A percentile compares a stretch with the other conserved stretches of the same genome.
phyloP scores from a whole-genome alignment of 192 early-diverging fungal genomes.

The Mortierella hygrophila region DNA sequence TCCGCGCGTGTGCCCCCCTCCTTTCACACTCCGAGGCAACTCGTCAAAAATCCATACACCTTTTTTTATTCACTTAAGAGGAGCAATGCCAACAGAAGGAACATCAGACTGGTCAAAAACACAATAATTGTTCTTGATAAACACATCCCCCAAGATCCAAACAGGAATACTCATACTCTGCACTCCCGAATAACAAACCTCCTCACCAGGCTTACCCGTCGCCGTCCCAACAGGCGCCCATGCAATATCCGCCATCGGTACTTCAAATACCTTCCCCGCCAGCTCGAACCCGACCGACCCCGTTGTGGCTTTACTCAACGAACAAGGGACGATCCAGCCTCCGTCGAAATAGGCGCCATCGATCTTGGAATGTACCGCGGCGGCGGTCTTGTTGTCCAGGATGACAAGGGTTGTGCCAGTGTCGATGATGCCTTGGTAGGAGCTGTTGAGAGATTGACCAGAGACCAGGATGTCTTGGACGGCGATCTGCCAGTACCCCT shows the following conservation, averaged over 20 bases:
- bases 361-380: conserved; percentile 52
- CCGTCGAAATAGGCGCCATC: neutral
- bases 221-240: conserved; percentile 19
- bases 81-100: conserved; percentile 69
- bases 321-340: neutral
- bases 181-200: conserved; percentile 17
- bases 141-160: conserved; percentile 72
- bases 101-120: conserved; percentile 64
- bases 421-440: conserved; percentile 61
- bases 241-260: conserved; percentile 34
- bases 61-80: conserved; percentile 10
- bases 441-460: conserved; percentile 29
- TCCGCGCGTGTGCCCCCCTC: too few species aligned
- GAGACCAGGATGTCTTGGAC: conserved; percentile 55
- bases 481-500: conserved; percentile 67
- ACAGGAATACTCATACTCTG: conserved; percentile 16
- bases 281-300: conserved; percentile 29
- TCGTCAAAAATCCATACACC: too few species aligned
- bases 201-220: neutral
- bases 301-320: neutral
- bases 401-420: conserved; percentile 72
- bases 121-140: conserved; percentile 72
- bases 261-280: conserved; percentile 23
- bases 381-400: conserved; percentile 60
- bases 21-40: too few species aligned